Evolutionary conservation across 768 basidiomycete genomes (phyloP), one percentile per base, ranked within the genome.

Genomic region (Hirschioporus abietinus): DNA sequence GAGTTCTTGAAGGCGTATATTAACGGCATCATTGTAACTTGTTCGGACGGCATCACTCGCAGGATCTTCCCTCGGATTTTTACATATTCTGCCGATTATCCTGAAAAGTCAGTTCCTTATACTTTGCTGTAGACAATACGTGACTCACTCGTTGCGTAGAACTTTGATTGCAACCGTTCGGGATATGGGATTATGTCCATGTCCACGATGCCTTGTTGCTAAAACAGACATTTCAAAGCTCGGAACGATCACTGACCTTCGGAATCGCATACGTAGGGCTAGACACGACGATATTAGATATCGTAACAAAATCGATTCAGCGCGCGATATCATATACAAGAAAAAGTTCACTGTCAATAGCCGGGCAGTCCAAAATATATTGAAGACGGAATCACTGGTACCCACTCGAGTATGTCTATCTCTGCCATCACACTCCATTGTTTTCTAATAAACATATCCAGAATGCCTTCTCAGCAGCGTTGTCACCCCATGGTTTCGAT

Each of bases 51-150:
- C 0, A 35, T 73, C 17, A 26, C 2, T 20, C 59, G 69, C 0
- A 63, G 66, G 1, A 25, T 69, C 0, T 74, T 65, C 18, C 69
- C 68, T 4, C 64, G 64, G 25, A 74, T 2, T 10, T 73, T 70
- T 35, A 66, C 62, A 0, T 72, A 74, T 23, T 67, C 65, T 0
- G 69, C 72, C 17, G 74, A 74, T 60, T 74, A 74, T 42, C 70
- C 72, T 1, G 73, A 73, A 64, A 73, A 74, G 73, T 74, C 52
- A 18, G 52, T 65, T 12, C 52, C 1, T n/a, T 62, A 9, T 23
- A n/a, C 34, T 60, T 0, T 30, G 15, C 1, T 10, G 3, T 15
- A 0, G 1, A 26, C 15, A 42, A 52, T 5, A 15, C 5, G 20
- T 36, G 3, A 52, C 12, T 15, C 12, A 52, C 12, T 59, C 25